These are phyloP conservation scores for Acidomyces sp. DNA, from an alignment of 495 filamentous ascomycete species.

Conservation along the genomic window DNA sequence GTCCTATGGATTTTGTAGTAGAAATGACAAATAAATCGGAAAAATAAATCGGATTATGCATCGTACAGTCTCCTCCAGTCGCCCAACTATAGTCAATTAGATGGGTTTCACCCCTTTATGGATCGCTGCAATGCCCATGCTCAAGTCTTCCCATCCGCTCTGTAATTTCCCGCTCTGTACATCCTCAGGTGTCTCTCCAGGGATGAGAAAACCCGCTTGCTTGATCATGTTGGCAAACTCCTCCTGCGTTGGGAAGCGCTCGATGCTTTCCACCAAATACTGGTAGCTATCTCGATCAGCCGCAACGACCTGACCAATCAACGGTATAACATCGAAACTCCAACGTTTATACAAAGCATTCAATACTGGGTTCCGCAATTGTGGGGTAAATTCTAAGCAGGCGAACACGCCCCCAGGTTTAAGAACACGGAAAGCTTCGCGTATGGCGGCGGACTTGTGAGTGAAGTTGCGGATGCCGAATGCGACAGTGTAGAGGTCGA, in stretches of 20 bases:
- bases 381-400: slow-evolving; percentile 83
- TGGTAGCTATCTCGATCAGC: slow-evolving; percentile 93
- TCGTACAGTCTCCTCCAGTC: no score
- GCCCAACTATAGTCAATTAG: no score
- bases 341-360: slow-evolving; percentile 88
- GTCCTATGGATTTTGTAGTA: no score
- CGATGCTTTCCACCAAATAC: slow-evolving; percentile 97
- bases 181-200: slow-evolving; percentile 67
- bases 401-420: slow-evolving; percentile 94
- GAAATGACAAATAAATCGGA: no score
- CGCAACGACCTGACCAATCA: slow-evolving; percentile 91
- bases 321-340: slow-evolving; percentile 85
- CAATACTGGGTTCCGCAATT: slow-evolving; percentile 57
- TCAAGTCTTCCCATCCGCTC: slow-evolving; percentile 49
- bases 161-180: slow-evolving; percentile 76
- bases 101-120: slow-evolving; percentile 97
- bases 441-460: slow-evolving; percentile 63
- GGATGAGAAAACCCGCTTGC: slow-evolving; percentile 76
- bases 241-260: slow-evolving; percentile 73
- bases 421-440: slow-evolving; percentile 73
- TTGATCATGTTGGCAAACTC: slow-evolving; percentile 79
- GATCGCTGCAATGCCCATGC: slow-evolving; percentile 81
- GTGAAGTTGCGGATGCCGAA: slow-evolving; percentile 98
- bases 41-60: no score
- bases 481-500: slow-evolving; percentile 94